Conservation (phyloP, 2,329 filamentous ascomycete species). For the Trichoderma sp. region DNA sequence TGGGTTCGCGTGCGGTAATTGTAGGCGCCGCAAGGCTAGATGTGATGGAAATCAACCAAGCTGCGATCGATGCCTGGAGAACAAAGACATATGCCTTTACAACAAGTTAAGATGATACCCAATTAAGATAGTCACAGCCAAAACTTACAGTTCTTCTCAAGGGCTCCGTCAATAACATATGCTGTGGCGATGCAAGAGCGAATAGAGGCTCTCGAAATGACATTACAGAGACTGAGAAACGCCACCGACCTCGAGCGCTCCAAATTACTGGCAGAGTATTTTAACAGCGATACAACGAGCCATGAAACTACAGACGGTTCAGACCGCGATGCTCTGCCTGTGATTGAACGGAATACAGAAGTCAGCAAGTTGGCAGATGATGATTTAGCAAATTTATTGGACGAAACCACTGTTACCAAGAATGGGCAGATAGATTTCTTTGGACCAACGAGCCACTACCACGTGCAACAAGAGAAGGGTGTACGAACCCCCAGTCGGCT, state of each 20-base stretch:
- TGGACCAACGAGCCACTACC: background rate
- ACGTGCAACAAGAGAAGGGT: background rate
- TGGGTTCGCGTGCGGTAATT: background rate
- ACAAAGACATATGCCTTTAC: background rate
- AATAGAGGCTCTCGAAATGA: too few species aligned
- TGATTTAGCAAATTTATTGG: background rate
- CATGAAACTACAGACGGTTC: too few species aligned
- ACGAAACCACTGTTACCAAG: background rate
- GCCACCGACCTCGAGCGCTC: too few species aligned
- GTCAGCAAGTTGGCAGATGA: background rate
- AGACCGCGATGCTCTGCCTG: too few species aligned
- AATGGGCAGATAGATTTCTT: background rate
- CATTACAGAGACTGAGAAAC: too few species aligned
- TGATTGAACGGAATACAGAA: too few species aligned
- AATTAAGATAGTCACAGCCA: background rate
- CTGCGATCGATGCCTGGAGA: background rate
- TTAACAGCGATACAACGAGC: too few species aligned
- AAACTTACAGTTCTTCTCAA: too few species aligned
- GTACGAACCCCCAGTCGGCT: too few species aligned
- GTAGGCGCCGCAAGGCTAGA: background rate
- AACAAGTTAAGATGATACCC: background rate
- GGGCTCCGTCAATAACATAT: too few species aligned
- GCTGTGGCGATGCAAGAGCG: too few species aligned
- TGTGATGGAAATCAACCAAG: background rate
- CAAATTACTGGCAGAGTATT: too few species aligned